Conservation (phyloP, 768 basidiomycete genomes). For the Mycena belliarum region DNA sequence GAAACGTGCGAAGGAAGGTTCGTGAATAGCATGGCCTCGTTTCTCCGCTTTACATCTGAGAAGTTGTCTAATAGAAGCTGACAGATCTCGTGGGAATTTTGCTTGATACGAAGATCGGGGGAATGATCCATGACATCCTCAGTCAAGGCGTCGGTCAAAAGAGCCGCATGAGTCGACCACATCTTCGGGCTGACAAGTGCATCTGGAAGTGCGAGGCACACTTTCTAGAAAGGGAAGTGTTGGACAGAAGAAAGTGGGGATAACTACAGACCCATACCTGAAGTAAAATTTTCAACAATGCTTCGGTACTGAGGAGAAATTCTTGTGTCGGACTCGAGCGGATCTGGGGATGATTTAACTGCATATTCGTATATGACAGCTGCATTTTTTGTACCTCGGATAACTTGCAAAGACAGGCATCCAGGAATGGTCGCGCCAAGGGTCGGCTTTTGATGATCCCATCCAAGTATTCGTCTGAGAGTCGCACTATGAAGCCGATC, state of each 20-base stretch:
- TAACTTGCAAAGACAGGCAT: slow-evolving; percentile 68
- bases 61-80: slow-evolving; percentile 58
- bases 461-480: slow-evolving; percentile 80
- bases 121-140: slow-evolving; percentile 36
- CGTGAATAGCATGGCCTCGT: slow-evolving; percentile 78
- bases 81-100: slow-evolving; percentile 44
- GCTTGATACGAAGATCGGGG: slow-evolving; percentile 37
- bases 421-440: slow-evolving; percentile 66
- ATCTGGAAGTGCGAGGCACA: slow-evolving; percentile 72
- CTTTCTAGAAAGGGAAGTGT: slow-evolving; percentile 43
- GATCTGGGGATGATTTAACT: slow-evolving; percentile 42
- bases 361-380: not conserved
- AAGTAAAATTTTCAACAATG: slow-evolving; percentile 54
- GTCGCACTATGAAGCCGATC: slow-evolving; percentile 69
- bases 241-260: not conserved
- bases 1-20: slow-evolving; percentile 63
- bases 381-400: slow-evolving; percentile 51
- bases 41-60: slow-evolving; percentile 70
- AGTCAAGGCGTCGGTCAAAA: slow-evolving; percentile 50
- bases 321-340: slow-evolving; percentile 53
- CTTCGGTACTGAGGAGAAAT: slow-evolving; percentile 54
- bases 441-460: slow-evolving; percentile 69
- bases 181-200: slow-evolving; percentile 71
- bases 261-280: slow-evolving; percentile 45
- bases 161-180: slow-evolving; percentile 56